Conservation (phyloP, 768 basidiomycete genomes). For the Hirschioporus abietinus region DNA sequence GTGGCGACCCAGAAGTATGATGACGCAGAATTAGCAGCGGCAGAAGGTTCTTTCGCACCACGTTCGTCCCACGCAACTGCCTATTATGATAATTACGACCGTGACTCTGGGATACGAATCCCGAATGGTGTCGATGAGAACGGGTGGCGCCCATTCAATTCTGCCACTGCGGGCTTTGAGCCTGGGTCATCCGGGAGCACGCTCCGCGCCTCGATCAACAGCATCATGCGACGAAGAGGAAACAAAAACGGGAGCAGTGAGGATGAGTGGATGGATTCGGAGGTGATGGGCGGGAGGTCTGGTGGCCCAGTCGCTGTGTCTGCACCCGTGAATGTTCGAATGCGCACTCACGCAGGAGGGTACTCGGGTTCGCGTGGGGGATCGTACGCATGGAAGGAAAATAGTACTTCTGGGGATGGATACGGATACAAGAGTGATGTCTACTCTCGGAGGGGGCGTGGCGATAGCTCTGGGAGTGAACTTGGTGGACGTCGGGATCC, state of each 20-base stretch:
- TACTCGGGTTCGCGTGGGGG: conserved; percentile 2
- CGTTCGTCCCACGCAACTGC: not conserved
- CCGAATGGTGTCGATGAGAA: not conserved
- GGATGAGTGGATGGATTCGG: not conserved
- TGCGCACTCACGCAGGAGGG: conserved; percentile 8
- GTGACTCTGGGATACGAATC: not conserved
- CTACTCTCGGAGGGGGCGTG: not conserved
- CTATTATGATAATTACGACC: not conserved
- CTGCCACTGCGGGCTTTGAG: not conserved
- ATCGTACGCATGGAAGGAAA: not conserved
- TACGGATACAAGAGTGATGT: not conserved
- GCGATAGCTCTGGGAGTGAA: conserved; percentile 3
- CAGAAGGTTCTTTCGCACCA: not conserved
- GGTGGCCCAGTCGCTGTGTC: not conserved
- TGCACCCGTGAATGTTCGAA: conserved; percentile 3
- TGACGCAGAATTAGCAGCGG: not conserved
- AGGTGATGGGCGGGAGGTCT: conserved; percentile 2
- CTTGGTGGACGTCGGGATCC: conserved; percentile 8
- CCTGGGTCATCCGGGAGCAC: conserved; percentile 4
- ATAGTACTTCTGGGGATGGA: not conserved
- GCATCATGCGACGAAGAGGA: not conserved
- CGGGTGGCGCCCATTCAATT: conserved; percentile 2
- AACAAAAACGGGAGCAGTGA: not conserved
- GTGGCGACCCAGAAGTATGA: not conserved
- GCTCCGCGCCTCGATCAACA: not conserved